Base-by-base conservation (phyloP, 441 rosid genomes). In the Arabidopsis hybrid region DNA sequence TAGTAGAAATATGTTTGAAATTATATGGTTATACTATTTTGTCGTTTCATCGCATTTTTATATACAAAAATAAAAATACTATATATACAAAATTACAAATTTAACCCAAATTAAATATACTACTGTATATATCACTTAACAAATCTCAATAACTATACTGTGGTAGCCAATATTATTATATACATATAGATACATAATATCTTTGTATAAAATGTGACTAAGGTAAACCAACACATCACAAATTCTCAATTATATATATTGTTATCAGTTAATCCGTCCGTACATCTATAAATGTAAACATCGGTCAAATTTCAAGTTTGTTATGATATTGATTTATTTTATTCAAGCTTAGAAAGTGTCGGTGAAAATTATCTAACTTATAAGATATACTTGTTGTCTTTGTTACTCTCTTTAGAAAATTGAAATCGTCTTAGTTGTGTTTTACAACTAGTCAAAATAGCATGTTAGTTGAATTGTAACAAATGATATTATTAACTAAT, bases 291-390 rank as follows among this genome's bases (percentile, higher is more conserved):
- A 12, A 38, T 61, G 67, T 35, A 36, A 10, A 13, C 72, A 66
- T 60, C 60, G 7, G 56, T 74, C 46, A 45, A 40, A 12, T 51
- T 39, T 73, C 43, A 58, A 47, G 17, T 73, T 58, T 58, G 60
- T 65, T 49, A n/a, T 67, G 68, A 55, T 75, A 39, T 67, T 52
- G 57, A 67, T 67, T 43, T 60, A 52, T 21, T n/a, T 60, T 39
- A 75, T 52, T 67, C 10, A 42, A 51, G 42, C 57, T 53, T 16
- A 21, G 13, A 67, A 67, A 61, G 59, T 52, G 74, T 75, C 65
- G 69, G 74, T 61, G 65, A 61, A 75, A 43, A 35, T 61, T 14
- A 61, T 26, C 2, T 43, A 43, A 43, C 35, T 50, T 36, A 35
- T 47, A 12, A 65, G 4, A 34, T 17, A 60, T 51, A 36, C 1